Evolutionary conservation across 202 grass and related monocot species (phyloP).

Genomic region (Zoysia matrella): DNA sequence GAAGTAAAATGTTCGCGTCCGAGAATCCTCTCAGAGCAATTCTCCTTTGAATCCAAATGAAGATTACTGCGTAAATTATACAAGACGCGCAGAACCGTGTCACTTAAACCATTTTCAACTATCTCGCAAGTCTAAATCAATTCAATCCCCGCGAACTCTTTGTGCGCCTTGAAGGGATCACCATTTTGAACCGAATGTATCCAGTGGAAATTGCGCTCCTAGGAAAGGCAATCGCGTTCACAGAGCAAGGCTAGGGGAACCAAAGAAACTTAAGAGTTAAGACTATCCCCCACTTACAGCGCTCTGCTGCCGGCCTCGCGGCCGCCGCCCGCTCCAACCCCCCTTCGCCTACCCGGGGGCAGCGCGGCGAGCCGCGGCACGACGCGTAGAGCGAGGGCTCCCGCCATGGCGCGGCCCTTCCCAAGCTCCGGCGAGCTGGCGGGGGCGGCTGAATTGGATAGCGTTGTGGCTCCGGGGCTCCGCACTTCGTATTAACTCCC

Average conservation of each 20-base stretch:
- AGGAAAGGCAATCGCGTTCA: not conserved
- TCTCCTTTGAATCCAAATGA: not conserved
- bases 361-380: constrained; percentile 18
- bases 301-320: constrained; percentile 2
- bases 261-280: not conserved
- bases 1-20: not conserved
- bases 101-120: not conserved
- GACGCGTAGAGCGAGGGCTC: constrained; percentile 29
- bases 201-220: not conserved
- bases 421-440: not conserved
- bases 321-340: not conserved
- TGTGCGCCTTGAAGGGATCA: not conserved
- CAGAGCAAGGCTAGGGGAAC: not conserved
- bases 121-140: not conserved
- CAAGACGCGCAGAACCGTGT: not conserved
- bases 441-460: constrained; percentile 17
- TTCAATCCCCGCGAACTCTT: not conserved
- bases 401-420: constrained; percentile 34
- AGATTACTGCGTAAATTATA: not conserved
- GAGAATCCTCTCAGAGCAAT: not conserved
- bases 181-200: not conserved
- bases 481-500: too few species aligned
- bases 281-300: constrained; percentile 44
- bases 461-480: not conserved
- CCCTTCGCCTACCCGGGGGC: not conserved